Conservation (phyloP, 176 grass and related monocot genomes). For the Ampelocalamus luodianensis region DNA sequence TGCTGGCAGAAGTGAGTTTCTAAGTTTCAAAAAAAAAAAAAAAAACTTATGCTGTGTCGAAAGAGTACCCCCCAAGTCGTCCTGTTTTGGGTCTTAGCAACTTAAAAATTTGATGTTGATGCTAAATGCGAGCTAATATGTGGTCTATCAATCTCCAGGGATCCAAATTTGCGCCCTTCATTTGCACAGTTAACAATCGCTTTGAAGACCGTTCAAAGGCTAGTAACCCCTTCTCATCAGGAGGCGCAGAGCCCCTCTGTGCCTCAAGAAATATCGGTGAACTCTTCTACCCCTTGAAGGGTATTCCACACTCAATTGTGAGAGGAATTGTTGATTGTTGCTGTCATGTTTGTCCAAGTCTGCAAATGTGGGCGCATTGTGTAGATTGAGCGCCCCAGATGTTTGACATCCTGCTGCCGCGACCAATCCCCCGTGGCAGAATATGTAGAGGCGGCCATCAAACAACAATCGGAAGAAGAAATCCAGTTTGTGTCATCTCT, state of each 20-base stretch:
- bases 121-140: conserved; percentile 11
- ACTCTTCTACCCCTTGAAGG: conserved; percentile 71
- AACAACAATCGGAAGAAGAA: conserved; percentile 46
- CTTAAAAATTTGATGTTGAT: background rate
- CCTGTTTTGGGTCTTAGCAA: background rate
- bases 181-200: conserved; percentile 79
- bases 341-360: conserved; percentile 20
- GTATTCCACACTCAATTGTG: conserved; percentile 25
- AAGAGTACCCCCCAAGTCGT: background rate
- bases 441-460: conserved; percentile 49
- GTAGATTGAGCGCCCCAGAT: conserved; percentile 59
- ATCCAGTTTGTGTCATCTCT: conserved; percentile 21
- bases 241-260: conserved; percentile 72
- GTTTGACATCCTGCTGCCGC: conserved; percentile 44
- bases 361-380: conserved; percentile 55
- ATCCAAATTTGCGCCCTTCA: conserved; percentile 83
- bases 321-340: conserved; percentile 41
- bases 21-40: conserved; percentile 27
- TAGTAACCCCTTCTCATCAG: conserved; percentile 63
- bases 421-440: conserved; percentile 39
- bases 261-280: conserved; percentile 90
- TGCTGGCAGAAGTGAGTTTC: conserved; percentile 95
- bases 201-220: conserved; percentile 80
- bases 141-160: conserved; percentile 49
- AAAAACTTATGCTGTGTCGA: background rate